Base-by-base conservation (phyloP, 1,284 basidiomycete species). In the Rhizoctonia solani region DNA sequence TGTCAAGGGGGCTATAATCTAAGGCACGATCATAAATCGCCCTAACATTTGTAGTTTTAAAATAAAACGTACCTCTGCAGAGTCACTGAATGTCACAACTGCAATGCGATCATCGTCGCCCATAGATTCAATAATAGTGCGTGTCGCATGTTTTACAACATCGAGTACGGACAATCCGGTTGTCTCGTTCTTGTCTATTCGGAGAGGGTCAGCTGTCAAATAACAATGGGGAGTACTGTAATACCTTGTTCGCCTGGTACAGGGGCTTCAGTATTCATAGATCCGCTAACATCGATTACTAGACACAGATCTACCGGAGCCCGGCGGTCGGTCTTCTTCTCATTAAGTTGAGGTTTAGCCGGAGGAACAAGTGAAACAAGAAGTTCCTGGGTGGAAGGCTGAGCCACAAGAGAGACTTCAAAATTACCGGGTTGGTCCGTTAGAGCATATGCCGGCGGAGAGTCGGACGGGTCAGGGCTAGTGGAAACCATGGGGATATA, bases 241-340 rank as follows among this genome's bases (percentile, higher is more conserved):
- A 46, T n/a, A 69, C 71, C 66, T 59, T 59, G 56, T 44, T 70
- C 71, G 19, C 68, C 67, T 37, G 71, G 69, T 39, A 69, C 66
- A 25, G 68, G 58, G 0, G 71, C 71, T 42, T 67, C 68, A 29
- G 50, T 47, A 34, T 68, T 69, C 68, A 71, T 72, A 25, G 68
- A 69, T 5, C 69, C 71, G 37, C 68, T 69, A 14, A 72, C 68
- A 50, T 72, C 71, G 32, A 72, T 71, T 8, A 69, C 68, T 30
- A 69, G 66, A 29, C 66, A 61, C 9, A 72, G 52, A 50, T 72
- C 71, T 34, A 70, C 59, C 1, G 71, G 71, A 23, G 69, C 59
- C 4, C 68, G 66, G 27, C 47, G 54, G 34, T 29, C 68, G 11
- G 30, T 52, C 4, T 39, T n/a, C 23, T 52, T 54, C 30, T 61